Evolutionary conservation across 306 rosid genomes (phyloP), one percentile per base, ranked within the genome.

Genomic region (Cucumis sativus): DNA sequence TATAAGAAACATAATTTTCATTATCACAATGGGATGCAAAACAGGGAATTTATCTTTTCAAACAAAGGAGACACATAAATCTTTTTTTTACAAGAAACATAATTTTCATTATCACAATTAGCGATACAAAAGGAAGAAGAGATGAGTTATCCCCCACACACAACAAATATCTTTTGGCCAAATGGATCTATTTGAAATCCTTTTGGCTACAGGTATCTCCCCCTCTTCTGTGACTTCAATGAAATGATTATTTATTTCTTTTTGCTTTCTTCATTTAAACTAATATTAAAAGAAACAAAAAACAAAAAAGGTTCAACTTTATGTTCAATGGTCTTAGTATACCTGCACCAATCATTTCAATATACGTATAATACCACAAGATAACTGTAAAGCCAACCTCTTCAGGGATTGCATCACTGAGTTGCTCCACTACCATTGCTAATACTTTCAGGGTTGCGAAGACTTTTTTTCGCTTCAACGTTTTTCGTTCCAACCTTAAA

Each of bases 371-470:
- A 51, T 41, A 72, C 45, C 37, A 70, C 18, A 47, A 49, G 60
- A 72, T 25, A 72, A 72, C 28, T 72, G 25, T 49, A 72, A 51
- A 16, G 15, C 86, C 70, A 84, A 94, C 98, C 97, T 95, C 96
- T 56, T 87, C 97, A 2, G 98, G 98, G 80, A 95, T 89, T 83
- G 89, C 97, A 52, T 83, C 83, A 49, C 84, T 84, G 81, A 95
- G 71, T 85, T 95, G 97, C 90, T 83, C 87, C 84, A 95, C 80
- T 55, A 95, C 97, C 41, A 80, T 90, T 58, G 91, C 97, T 76
- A 95, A 83, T 73, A 90, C 96, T 89, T 83, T 89, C 64, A 95
- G 86, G 78, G 92, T 95, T 37, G 98, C 98, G 79, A 88, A 95
- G 51, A 95, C 91, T 74, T 88, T 88, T 89, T 92, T 95, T 81